These are phyloP conservation scores for Dichotomocladium elegans DNA, from an alignment of 371 early-diverging fungal genomes.

Conservation along the genomic window DNA sequence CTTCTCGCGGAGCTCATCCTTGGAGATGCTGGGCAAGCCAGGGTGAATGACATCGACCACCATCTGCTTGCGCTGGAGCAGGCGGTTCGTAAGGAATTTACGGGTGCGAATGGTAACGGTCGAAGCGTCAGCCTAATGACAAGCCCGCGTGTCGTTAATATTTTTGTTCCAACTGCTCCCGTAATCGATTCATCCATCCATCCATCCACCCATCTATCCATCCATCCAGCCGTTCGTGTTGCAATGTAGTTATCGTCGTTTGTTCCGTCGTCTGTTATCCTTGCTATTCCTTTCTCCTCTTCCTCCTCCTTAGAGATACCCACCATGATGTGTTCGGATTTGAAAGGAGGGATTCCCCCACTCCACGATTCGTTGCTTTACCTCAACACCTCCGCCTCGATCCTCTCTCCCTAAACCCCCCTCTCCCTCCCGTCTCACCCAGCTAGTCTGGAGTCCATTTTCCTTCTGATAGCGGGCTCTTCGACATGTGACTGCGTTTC, in stretches of 20 bases:
- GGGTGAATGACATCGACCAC: constrained; percentile 97
- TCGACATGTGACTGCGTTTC: too few relatives aligned
- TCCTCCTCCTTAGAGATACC: neutral
- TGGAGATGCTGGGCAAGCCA: constrained; percentile 87
- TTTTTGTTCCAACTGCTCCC: neutral
- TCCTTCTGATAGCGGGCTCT: too few relatives aligned
- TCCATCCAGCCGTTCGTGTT: too few relatives aligned
- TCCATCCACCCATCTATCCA: neutral
- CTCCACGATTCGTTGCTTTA: too few relatives aligned
- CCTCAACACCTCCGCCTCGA: too few relatives aligned
- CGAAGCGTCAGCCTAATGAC: constrained; percentile 64
- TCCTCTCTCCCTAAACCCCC: too few relatives aligned
- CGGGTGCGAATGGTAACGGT: constrained; percentile 95
- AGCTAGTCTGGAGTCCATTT: too few relatives aligned
- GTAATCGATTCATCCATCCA: neutral
- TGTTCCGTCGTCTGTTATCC: too few relatives aligned
- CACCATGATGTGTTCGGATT: neutral
- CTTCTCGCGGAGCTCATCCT: constrained; percentile 92
- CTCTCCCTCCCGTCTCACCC: too few relatives aligned
- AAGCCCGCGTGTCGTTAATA: neutral
- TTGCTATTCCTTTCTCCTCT: neutral
- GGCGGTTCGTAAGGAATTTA: constrained; percentile 98
- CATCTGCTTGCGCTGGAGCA: constrained; percentile 98
- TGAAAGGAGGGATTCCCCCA: neutral
- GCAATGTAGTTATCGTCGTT: too few relatives aligned